A percentile compares a stretch with the other conserved stretches of the same genome.
Conservation (phyloP, 1,284 basidiomycete genomes). For the Coniferiporia sulphurascens region DNA sequence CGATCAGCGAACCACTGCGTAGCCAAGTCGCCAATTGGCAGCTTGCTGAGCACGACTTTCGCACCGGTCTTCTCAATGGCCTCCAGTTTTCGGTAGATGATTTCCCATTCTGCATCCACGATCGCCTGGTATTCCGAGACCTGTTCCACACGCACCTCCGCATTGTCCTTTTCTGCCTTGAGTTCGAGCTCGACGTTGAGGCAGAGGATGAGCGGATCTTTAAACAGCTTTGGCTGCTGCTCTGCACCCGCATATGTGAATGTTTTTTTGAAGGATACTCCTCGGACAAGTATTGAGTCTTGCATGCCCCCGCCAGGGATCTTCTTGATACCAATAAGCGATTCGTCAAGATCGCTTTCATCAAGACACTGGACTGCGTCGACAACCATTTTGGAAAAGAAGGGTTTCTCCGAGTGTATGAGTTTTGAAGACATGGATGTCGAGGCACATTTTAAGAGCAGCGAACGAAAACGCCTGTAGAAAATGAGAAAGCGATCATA, state of each 20-base stretch:
- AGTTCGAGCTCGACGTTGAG: constrained; percentile 98
- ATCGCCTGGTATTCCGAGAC: constrained; percentile 99
- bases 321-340: constrained; percentile 97
- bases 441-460: constrained; percentile 93
- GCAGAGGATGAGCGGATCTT: constrained; percentile 85
- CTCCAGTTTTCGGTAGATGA: constrained; percentile 97
- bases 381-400: constrained; percentile 99
- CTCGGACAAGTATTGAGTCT: constrained; percentile 84
- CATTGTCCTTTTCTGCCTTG: constrained; percentile 99
- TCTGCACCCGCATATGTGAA: constrained; percentile 99
- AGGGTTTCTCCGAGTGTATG: constrained; percentile 98
- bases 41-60: constrained; percentile 95
- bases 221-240: constrained; percentile 96
- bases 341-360: constrained; percentile 92
- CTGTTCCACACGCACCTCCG: constrained; percentile 94
- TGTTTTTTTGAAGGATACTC: constrained; percentile 99
- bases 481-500: not conserved
- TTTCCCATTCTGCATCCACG: constrained; percentile 99
- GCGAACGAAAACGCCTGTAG: constrained; percentile 77
- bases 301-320: constrained; percentile 99
- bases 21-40: constrained; percentile 97
- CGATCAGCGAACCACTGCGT: constrained; percentile 99
- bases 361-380: constrained; percentile 93
- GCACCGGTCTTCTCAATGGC: constrained; percentile 96
- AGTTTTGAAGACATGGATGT: constrained; percentile 99